Evolutionary conservation across 2,329 filamentous ascomycete species (phyloP).

Genomic region (Cercospora zeina): DNA sequence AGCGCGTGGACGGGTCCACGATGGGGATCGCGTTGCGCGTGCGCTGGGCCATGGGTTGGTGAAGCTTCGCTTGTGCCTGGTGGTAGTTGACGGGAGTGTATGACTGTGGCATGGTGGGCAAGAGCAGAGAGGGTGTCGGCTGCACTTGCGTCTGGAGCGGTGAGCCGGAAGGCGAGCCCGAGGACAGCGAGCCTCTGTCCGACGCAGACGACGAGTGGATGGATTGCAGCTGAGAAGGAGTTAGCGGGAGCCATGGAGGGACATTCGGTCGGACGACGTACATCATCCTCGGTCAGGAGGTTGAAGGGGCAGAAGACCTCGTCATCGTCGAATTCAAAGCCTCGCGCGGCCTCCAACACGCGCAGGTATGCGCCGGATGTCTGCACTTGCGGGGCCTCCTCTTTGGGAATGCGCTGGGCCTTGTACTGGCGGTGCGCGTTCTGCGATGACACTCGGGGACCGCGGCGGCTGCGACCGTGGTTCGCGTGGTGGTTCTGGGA

Average conservation of each 20-base stretch:
- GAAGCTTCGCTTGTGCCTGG: conserved; percentile 69
- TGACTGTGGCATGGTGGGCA: conserved; percentile 59
- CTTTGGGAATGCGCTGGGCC: conserved; percentile 80
- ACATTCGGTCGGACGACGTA: conserved; percentile 49
- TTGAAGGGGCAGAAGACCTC: conserved; percentile 87
- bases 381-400: conserved; percentile 79
- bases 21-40: conserved; percentile 95
- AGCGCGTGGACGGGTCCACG: conserved; percentile 90
- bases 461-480: conserved; percentile 82
- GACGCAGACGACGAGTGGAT: conserved; percentile 80
- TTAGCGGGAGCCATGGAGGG: conserved; percentile 38
- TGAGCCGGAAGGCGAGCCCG: conserved; percentile 88
- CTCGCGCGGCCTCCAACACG: conserved; percentile 86
- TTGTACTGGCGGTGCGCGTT: conserved; percentile 79
- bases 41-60: conserved; percentile 86
- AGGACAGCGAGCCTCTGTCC: conserved; percentile 91
- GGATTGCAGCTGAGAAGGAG: conserved; percentile 69
- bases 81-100: conserved; percentile 60
- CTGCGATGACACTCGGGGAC: conserved; percentile 77
- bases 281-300: conserved; percentile 89
- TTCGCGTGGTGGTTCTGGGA: conserved; percentile 67
- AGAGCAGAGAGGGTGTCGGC: conserved; percentile 68
- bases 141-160: conserved; percentile 81
- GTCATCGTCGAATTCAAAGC: conserved; percentile 94
- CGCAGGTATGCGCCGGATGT: conserved; percentile 76